Evolutionary conservation across 179 eudicot species (phyloP).

Genomic region (Heliamphora ciliata): DNA sequence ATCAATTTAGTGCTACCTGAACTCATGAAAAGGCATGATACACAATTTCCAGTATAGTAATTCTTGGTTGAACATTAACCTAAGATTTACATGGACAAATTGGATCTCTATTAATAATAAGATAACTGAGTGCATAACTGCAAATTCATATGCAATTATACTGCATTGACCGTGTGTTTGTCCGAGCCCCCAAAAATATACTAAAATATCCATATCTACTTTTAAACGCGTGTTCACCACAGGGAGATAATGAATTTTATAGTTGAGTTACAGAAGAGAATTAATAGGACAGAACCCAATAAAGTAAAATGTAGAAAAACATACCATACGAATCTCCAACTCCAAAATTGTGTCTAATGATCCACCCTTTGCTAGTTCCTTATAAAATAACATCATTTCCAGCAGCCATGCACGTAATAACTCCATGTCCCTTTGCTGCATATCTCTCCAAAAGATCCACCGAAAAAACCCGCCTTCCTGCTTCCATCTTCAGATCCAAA

Average conservation of each 20-base stretch:
- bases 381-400: slow-evolving; percentile 84
- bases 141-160: neutral
- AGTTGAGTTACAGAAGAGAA: neutral
- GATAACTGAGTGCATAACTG: neutral
- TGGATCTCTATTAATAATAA: neutral
- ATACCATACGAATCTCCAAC: slow-evolving; percentile 77
- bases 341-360: slow-evolving; percentile 81
- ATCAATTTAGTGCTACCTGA: neutral
- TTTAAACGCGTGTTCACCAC: neutral
- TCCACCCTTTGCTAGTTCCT: slow-evolving; percentile 89
- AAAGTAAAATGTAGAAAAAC: neutral
- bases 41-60: neutral
- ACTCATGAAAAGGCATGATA: neutral
- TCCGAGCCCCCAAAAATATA: neutral
- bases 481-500: slow-evolving; percentile 41
- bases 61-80: neutral
- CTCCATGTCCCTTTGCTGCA: slow-evolving; percentile 89
- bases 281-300: neutral
- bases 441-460: slow-evolving; percentile 83
- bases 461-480: slow-evolving; percentile 52
- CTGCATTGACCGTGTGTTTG: neutral
- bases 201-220: neutral
- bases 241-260: neutral
- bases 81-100: neutral
- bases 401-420: slow-evolving; percentile 89